Evolutionary conservation across 2,329 filamentous ascomycete species (phyloP).

Genomic region (Fusarium sp.): DNA sequence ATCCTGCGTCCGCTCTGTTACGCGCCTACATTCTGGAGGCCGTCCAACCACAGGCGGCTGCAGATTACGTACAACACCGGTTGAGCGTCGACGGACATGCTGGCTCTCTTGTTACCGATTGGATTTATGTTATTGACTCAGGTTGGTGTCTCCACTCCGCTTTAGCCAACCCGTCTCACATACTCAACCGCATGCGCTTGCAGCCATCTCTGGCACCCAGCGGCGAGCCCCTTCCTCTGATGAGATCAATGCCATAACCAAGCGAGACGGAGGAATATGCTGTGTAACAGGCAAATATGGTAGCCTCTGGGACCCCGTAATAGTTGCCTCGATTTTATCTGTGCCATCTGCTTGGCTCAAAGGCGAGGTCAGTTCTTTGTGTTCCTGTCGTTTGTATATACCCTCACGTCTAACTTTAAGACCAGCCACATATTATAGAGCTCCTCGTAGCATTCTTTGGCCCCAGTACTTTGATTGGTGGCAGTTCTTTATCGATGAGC

Average conservation of each 20-base stretch:
- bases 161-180: accelerated
- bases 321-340: background rate
- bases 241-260: background rate
- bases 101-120: accelerated
- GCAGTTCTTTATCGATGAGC: background rate
- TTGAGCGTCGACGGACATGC: background rate
- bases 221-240: accelerated
- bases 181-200: accelerated
- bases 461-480: background rate
- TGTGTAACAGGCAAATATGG: accelerated
- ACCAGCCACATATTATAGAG: background rate
- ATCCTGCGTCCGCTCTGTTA: accelerated
- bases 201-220: background rate
- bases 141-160: background rate
- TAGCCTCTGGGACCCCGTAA: background rate
- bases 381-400: background rate
- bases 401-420: accelerated
- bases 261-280: background rate
- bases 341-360: background rate
- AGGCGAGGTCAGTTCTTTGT: background rate
- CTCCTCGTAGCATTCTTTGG: background rate
- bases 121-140: background rate
- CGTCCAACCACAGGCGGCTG: accelerated
- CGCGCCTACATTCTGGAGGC: background rate
- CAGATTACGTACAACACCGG: background rate